Conservation (phyloP, 2,329 filamentous ascomycete genomes). For the Calonectria henricotiae region DNA sequence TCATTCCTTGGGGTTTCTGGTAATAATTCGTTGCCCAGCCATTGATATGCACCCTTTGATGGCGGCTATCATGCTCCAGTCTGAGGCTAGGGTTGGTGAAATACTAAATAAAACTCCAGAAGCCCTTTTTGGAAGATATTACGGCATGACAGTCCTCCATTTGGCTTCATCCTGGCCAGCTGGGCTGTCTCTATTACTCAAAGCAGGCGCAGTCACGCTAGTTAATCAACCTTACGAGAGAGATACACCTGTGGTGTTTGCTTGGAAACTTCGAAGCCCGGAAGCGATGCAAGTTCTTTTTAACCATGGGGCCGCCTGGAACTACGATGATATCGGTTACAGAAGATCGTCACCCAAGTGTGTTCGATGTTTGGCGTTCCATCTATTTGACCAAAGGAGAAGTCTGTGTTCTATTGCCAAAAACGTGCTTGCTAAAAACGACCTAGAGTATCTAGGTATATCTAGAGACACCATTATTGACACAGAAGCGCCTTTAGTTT, state of each 20-base stretch:
- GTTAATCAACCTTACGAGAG: not conserved
- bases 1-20: too few species aligned
- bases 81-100: not conserved
- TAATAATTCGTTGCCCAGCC: not conserved
- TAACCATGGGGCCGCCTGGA: not conserved
- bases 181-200: not conserved
- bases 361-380: not conserved
- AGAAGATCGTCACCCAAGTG: not conserved
- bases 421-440: not conserved
- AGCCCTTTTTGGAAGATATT: not conserved
- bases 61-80: conserved; percentile 1
- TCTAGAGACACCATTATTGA: not conserved
- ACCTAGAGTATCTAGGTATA: not conserved
- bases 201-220: not conserved
- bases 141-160: conserved; percentile 4
- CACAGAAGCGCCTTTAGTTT: not conserved
- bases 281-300: conserved; percentile 1
- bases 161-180: conserved; percentile 6
- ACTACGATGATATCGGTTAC: not conserved
- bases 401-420: not conserved
- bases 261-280: not conserved
- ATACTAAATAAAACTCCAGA: not conserved
- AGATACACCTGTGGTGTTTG: not conserved
- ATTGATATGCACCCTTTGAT: not conserved
- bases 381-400: conserved; percentile 6